Evolutionary conservation across 225 moss, liverwort and hornwort species (phyloP), one percentile per base, ranked within the genome.

Genomic region (Straminergon stramineum): DNA sequence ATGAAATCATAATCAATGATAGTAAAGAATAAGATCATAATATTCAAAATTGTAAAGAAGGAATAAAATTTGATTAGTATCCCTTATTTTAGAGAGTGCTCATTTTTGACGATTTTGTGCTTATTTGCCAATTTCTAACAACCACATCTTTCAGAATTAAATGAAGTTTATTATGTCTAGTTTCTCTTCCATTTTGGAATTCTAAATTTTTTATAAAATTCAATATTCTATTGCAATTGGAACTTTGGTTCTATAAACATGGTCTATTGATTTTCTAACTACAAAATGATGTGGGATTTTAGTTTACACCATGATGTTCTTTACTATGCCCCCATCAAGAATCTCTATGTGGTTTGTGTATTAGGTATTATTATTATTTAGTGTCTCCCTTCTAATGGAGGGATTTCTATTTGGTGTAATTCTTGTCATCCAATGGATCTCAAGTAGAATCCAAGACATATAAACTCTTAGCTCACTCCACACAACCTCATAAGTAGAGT

Each of bases 321-420:
- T 39, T 1, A 13, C n/a, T 68, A 68, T 13, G 2, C 22, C 7
- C 22, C 22, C 13, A 22, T 22, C 0, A 11, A 1, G 4, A 34
- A 11, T 21, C 10, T n/a, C 2, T 1, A 32, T 6, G 2, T 22
- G 7, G 4, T 22, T 4, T n/a, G 1, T 8, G 2, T 39, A 13
- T 39, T 23, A 23, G 4, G 2, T n/a, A 69, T 5, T 37, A 67
- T 19, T 65, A 65, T 65, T 17, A 30, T 34, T 2, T 11, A 68
- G 4, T 7, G 15, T 41, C 41, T 71, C 6, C 15, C 5, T 41
- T 71, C 6, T 41, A 5, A 8, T 7, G 6, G 1, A 71, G 15
- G 1, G n/a, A n/a, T n/a, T n/a, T n/a, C n/a, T n/a, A n/a, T n/a
- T 71, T 26, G 26, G 7, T 24, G 41, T 41, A 24, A 26, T 2